Evolutionary conservation across 345 rosid genomes (phyloP).

Genomic region (Lenwebbia sp.): DNA sequence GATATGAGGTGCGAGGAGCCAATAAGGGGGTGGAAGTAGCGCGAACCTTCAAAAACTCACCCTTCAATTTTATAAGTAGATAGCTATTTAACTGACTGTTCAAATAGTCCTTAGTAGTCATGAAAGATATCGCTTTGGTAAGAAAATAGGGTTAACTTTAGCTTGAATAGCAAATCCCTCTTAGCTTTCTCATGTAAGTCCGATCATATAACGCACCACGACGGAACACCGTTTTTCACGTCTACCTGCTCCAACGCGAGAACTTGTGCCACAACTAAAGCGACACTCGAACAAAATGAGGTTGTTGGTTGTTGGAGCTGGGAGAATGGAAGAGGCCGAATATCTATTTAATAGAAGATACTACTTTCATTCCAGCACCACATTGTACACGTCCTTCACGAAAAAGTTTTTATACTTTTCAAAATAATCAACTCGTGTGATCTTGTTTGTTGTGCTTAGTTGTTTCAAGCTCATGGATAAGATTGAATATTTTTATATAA

Average conservation of each 20-base stretch:
- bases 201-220: background rate
- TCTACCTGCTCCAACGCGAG: background rate
- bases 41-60: background rate
- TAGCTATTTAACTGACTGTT: background rate
- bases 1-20: too few species aligned
- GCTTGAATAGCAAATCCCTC: background rate
- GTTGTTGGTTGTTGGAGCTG: background rate
- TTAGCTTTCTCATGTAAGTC: background rate
- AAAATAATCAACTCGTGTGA: background rate
- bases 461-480: background rate
- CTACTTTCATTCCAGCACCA: background rate
- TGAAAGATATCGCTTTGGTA: background rate
- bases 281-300: background rate
- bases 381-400: background rate
- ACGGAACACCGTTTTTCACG: background rate
- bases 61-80: background rate
- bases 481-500: background rate
- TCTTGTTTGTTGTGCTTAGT: background rate
- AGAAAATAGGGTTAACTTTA: background rate
- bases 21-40: too few species aligned
- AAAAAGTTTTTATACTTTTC: background rate
- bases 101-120: background rate
- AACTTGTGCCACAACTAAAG: background rate
- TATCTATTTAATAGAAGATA: background rate
- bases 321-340: background rate